phyloP scores from a whole-genome alignment of 2,329 filamentous ascomycete genomes.

The Aspergillus proliferans region DNA sequence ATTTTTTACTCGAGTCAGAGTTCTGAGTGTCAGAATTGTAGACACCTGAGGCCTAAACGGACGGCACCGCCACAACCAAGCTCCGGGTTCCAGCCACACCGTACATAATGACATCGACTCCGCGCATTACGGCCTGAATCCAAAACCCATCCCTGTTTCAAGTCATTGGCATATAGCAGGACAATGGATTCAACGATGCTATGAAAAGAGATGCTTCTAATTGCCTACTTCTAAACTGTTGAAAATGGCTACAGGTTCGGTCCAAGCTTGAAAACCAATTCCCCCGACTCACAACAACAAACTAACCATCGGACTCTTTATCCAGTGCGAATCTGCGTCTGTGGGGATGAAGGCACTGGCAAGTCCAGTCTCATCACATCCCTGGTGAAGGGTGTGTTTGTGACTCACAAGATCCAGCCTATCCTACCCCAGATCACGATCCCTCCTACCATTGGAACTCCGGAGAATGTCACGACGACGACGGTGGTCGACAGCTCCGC shows the following conservation, averaged over 20 bases:
- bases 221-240: constrained; percentile 1
- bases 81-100: not conserved
- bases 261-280: not conserved
- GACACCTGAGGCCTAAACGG: not conserved
- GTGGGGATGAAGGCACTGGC: constrained; percentile 91
- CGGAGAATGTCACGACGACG: constrained; percentile 93
- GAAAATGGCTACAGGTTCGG: constrained; percentile 21
- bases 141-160: not conserved
- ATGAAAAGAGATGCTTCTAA: constrained; percentile 5
- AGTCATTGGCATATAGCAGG: not conserved
- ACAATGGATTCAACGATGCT: constrained; percentile 6
- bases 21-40: not conserved
- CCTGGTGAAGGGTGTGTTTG: constrained; percentile 94
- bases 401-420: constrained; percentile 89
- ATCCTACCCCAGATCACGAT: constrained; percentile 94
- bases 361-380: constrained; percentile 92
- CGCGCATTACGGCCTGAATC: not conserved
- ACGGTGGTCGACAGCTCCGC: constrained; percentile 92
- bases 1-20: too few relatives aligned
- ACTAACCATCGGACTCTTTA: constrained; percentile 3
- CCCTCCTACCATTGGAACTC: constrained; percentile 83
- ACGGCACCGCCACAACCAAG: not conserved
- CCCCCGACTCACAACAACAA: not conserved
- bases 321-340: constrained; percentile 84
- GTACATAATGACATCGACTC: not conserved